A percentile compares a stretch with the other conserved stretches of the same genome.
Evolutionary conservation across 495 filamentous ascomycete species (phyloP).

Genomic region (Neurospora sp.): DNA sequence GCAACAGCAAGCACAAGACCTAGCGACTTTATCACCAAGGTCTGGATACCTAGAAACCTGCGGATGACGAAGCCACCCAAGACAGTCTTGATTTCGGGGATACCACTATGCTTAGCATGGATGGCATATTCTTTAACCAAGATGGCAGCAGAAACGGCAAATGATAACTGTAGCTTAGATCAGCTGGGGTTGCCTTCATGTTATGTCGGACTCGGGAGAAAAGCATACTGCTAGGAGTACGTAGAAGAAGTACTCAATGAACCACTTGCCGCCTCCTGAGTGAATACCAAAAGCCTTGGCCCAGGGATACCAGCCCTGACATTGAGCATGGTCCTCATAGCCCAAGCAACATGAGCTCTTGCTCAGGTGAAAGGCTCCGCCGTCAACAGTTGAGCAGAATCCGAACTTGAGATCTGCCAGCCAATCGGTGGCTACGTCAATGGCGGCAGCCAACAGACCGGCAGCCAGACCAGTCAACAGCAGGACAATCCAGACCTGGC

Average conservation of each 20-base stretch:
- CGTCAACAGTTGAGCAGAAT: slow-evolving; percentile 68
- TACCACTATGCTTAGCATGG: slow-evolving; percentile 91
- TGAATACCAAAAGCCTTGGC: slow-evolving; percentile 55
- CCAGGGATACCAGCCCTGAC: slow-evolving; percentile 80
- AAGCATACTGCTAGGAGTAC: slow-evolving; percentile 62
- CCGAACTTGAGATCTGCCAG: slow-evolving; percentile 89
- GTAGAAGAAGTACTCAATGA: slow-evolving; percentile 80
- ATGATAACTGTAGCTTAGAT: slow-evolving; percentile 47
- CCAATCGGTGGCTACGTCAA: slow-evolving; percentile 93
- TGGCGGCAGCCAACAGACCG: slow-evolving; percentile 73
- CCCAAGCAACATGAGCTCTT: slow-evolving; percentile 88
- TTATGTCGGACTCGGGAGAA: not conserved
- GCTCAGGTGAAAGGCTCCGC: slow-evolving; percentile 83
- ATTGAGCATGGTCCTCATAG: slow-evolving; percentile 67
- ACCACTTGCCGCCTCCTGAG: slow-evolving; percentile 58
- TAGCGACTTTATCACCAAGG: slow-evolving; percentile 80
- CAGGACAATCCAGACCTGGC: slow-evolving; percentile 85
- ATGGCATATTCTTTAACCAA: slow-evolving; percentile 76
- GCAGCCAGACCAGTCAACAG: slow-evolving; percentile 66
- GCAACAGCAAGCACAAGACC: slow-evolving; percentile 88
- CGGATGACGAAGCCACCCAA: slow-evolving; percentile 91
- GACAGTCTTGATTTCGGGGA: slow-evolving; percentile 96
- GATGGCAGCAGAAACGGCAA: slow-evolving; percentile 68
- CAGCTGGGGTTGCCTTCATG: not conserved
- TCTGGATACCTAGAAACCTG: slow-evolving; percentile 89